Base-by-base conservation (phyloP, 495 filamentous ascomycete genomes). In the Aspergillus asperescens region DNA sequence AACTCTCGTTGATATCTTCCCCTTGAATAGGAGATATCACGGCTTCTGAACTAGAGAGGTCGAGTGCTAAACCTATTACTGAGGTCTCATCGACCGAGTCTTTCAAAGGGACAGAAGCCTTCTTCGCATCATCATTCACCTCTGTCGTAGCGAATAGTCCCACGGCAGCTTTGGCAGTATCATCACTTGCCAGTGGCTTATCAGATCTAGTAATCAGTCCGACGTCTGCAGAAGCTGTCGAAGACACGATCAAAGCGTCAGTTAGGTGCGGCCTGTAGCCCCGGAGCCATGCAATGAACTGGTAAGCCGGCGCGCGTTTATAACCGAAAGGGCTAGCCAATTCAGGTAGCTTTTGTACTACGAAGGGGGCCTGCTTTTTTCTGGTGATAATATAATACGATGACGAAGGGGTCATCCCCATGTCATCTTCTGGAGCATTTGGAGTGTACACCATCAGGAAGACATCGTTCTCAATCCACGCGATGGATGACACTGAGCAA, bases 381-480 rank as follows among this genome's bases (percentile, higher is more conserved):
- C 88, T 78, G 4, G 81, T 84, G 44, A 95, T 83, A 35, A 95
- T 70, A 61, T 94, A 84, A 57, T 86, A 93, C 6, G 75, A 76
- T 0, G 89, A 86, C 8, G 76, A 67, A 5, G 80, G 80, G 37
- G 75, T 67, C 44, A 50, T 40, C 3, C 69, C 77, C 49, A 71
- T 72, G 24, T 77, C 74, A 54, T 77, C 77, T 43, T 83, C 79
- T 7, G 73, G 70, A 37, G 77, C 61, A 40, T 78, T 77, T 4
- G 84, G 80, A 6, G 83, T 91, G 64, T 95, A 85, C 12, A 88
- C 79, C 31, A 81, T 75, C 20, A 96, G 74, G 62, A 97, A 95
- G 8, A 92, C 66, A 65, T 94, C 69, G 55, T 93, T 95, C 62
- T 91, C 87, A 5, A 97, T 76, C 94, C 94, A 99, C 24, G 75